Evolutionary conservation across 441 rosid species (phyloP).

Genomic region (Adansonia gregorii): DNA sequence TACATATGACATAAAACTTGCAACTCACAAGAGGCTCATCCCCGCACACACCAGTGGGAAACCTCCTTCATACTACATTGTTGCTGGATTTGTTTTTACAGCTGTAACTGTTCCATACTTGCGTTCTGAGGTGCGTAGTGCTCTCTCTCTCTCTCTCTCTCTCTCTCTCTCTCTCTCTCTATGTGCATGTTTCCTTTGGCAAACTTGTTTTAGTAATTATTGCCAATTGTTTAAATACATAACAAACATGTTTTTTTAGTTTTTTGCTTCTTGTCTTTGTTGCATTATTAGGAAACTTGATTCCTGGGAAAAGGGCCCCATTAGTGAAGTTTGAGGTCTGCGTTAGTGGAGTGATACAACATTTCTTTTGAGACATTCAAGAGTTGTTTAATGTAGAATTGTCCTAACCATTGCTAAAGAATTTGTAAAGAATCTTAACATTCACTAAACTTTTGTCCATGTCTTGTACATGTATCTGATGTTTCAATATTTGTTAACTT

Average conservation of each 20-base stretch:
- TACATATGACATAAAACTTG: slow-evolving; percentile 71
- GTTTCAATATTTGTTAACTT: not conserved
- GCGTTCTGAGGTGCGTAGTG: slow-evolving; percentile 76
- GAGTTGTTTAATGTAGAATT: not conserved
- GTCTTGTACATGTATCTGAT: not conserved
- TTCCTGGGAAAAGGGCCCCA: not conserved
- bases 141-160: not conserved
- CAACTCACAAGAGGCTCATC: slow-evolving; percentile 77
- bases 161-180: not conserved
- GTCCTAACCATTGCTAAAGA: not conserved
- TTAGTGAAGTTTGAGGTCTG: slow-evolving; percentile 4
- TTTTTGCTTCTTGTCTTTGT: not conserved
- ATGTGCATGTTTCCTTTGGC: not conserved
- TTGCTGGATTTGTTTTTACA: slow-evolving; percentile 91
- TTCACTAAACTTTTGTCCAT: not conserved
- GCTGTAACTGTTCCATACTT: slow-evolving; percentile 93
- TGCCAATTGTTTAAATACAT: not conserved
- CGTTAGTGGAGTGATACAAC: not conserved
- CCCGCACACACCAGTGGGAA: slow-evolving; percentile 78
- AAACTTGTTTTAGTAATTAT: not conserved
- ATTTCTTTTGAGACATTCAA: not conserved
- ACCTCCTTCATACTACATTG: slow-evolving; percentile 86
- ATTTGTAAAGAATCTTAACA: not conserved
- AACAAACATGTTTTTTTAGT: slow-evolving; percentile 16
- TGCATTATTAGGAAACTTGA: not conserved